These are phyloP conservation scores for Akanthomyces lecanii DNA, from an alignment of 2,329 filamentous ascomycete species.

Conservation along the genomic window DNA sequence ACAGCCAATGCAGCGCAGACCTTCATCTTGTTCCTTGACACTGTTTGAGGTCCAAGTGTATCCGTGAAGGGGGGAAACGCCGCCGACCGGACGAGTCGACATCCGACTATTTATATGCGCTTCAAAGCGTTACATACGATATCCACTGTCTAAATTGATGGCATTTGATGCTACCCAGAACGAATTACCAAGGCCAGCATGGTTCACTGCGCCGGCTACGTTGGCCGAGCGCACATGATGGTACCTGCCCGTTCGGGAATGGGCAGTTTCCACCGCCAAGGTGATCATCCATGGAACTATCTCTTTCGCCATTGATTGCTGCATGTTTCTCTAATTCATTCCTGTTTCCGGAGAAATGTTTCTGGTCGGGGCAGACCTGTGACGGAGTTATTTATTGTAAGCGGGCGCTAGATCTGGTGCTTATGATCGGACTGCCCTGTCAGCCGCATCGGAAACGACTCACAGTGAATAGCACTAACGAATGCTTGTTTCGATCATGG, in stretches of 20 bases:
- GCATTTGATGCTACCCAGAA: not conserved
- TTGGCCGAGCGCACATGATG: not conserved
- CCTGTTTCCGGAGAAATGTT: not conserved
- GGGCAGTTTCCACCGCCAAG: not conserved
- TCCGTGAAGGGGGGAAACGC: not conserved
- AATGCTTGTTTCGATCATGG: not conserved
- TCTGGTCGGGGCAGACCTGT: not conserved
- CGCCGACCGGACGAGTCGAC: not conserved
- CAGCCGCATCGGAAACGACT: not conserved
- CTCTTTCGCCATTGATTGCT: not conserved
- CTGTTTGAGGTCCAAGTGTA: not conserved
- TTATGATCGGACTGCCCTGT: not conserved
- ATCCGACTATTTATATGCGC: not conserved
- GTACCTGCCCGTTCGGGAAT: conserved; percentile 5
- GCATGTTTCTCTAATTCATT: too few species aligned
- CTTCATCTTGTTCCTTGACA: not conserved
- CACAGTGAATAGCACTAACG: not conserved
- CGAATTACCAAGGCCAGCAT: not conserved
- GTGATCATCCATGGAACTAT: not conserved
- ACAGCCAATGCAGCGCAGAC: not conserved
- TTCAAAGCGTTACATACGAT: not conserved
- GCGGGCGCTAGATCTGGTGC: not conserved
- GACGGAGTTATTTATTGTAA: not conserved
- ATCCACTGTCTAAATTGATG: not conserved
- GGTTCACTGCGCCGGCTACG: too few species aligned